Percentiles rank a stretch among this genome's conserved stretches.
phyloP scores from a whole-genome alignment of 805 yeast species.

The Teunomyces cretensis region DNA sequence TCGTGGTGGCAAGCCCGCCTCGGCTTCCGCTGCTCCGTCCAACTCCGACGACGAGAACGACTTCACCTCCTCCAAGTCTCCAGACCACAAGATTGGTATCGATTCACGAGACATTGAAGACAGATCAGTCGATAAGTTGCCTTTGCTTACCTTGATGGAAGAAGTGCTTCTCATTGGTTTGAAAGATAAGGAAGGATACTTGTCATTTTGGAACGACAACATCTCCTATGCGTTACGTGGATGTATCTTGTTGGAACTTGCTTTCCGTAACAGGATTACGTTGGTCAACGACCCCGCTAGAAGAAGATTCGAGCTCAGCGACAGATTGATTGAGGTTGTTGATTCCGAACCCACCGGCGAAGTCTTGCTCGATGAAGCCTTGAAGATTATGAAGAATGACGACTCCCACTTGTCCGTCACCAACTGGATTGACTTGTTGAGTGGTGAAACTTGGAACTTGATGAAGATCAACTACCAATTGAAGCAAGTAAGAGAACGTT shows the following conservation, averaged over 20 bases:
- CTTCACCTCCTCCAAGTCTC: slow-evolving; percentile 10
- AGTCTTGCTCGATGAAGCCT: slow-evolving; percentile 88
- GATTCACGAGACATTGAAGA: slow-evolving; percentile 70
- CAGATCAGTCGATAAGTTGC: slow-evolving; percentile 44
- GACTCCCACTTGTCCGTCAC: slow-evolving; percentile 75
- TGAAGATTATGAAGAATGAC: slow-evolving; percentile 84
- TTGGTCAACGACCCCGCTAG: slow-evolving; percentile 92
- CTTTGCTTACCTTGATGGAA: slow-evolving; percentile 90
- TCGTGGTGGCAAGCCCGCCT: slow-evolving; percentile 51
- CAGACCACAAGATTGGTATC: slow-evolving; percentile 69
- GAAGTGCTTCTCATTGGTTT: slow-evolving; percentile 91
- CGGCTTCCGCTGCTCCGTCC: slow-evolving; percentile 16
- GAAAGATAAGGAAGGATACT: slow-evolving; percentile 93
- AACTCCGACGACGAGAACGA: slow-evolving; percentile 28
- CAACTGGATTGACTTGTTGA: slow-evolving; percentile 89
- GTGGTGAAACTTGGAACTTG: slow-evolving; percentile 97
- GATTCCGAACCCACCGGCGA: slow-evolving; percentile 91
- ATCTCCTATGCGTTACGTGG: slow-evolving; percentile 96
- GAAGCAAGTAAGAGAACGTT: slow-evolving; percentile 94
- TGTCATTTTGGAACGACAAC: slow-evolving; percentile 97
- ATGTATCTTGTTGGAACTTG: slow-evolving; percentile 86
- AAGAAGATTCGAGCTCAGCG: slow-evolving; percentile 82
- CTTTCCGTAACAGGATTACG: slow-evolving; percentile 84
- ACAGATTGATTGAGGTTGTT: slow-evolving; percentile 82
- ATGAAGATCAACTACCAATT: slow-evolving; percentile 92